phyloP scores from a whole-genome alignment of 495 filamentous ascomycete genomes.

The Talaromyces liani region DNA sequence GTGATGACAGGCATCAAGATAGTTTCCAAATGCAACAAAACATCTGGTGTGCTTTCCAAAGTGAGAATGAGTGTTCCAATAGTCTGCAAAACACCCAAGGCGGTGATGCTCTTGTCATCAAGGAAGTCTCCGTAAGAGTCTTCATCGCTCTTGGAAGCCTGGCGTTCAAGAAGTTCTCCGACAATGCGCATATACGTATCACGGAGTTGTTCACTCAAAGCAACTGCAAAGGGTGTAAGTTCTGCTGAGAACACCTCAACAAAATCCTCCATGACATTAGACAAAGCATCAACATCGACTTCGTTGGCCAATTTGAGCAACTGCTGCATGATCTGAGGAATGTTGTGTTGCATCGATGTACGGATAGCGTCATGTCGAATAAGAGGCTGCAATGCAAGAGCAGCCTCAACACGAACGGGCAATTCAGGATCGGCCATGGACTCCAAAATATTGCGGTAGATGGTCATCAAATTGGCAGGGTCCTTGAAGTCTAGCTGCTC shows the following conservation, averaged over 20 bases:
- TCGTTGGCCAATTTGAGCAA: conserved; percentile 93
- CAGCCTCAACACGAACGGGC: conserved; percentile 89
- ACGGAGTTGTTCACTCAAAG: conserved; percentile 88
- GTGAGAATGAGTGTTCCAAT: conserved; percentile 97
- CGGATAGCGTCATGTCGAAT: conserved; percentile 94
- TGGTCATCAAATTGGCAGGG: conserved; percentile 82
- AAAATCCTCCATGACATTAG: conserved; percentile 99
- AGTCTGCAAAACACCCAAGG: conserved; percentile 91
- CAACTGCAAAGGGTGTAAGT: conserved; percentile 95
- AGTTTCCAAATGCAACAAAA: conserved; percentile 86
- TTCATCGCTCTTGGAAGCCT: conserved; percentile 64
- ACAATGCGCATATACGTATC: conserved; percentile 96
- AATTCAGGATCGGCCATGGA: conserved; percentile 90
- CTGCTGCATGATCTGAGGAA: conserved; percentile 99
- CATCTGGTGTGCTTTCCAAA: conserved; percentile 91
- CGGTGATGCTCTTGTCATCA: conserved; percentile 97
- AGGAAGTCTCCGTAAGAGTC: conserved; percentile 80
- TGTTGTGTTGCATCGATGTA: conserved; percentile 90
- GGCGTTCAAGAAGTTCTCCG: conserved; percentile 81
- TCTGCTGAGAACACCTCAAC: conserved; percentile 96
- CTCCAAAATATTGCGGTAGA: conserved; percentile 94
- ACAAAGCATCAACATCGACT: conserved; percentile 86
- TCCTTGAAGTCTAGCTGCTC: conserved; percentile 95
- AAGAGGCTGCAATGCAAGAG: conserved; percentile 87
- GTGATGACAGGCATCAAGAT: conserved; percentile 95